Percentiles rank a stretch among this genome's conserved stretches.
phyloP scores from a whole-genome alignment of 2,329 filamentous ascomycete species.

The Harringtonia lauricola region DNA sequence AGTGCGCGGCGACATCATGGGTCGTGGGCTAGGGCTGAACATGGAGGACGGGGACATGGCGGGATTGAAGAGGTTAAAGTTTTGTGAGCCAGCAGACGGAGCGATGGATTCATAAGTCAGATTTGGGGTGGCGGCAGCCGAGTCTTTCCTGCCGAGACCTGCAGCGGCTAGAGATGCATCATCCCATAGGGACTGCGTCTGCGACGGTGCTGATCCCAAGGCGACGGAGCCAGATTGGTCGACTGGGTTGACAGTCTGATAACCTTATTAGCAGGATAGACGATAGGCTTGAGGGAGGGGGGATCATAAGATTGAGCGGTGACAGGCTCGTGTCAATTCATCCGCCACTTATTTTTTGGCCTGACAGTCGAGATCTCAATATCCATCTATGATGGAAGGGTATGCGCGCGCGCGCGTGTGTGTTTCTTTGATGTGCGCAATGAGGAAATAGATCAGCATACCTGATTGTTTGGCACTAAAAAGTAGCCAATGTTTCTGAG shows the following conservation, averaged over 20 bases:
- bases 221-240: slow-evolving; percentile 20
- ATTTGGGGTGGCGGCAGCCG: slow-evolving; percentile 12
- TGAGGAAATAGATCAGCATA: slow-evolving; percentile 10
- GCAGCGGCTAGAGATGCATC: slow-evolving; percentile 14
- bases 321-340: no score
- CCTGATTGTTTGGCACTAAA: slow-evolving; percentile 26
- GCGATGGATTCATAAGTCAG: slow-evolving; percentile 18
- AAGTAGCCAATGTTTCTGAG: slow-evolving; percentile 28
- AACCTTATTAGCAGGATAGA: slow-evolving; percentile 12
- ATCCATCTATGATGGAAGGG: no score
- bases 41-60: slow-evolving; percentile 13
- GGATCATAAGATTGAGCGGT: background rate
- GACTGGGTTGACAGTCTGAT: slow-evolving; percentile 21
- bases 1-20: slow-evolving; percentile 16
- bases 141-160: slow-evolving; percentile 11
- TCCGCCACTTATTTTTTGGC: no score
- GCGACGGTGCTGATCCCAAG: slow-evolving; percentile 14
- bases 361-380: no score
- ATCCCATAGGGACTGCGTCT: slow-evolving; percentile 21
- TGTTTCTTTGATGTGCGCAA: background rate
- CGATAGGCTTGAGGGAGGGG: background rate
- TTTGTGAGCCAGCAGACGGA: slow-evolving; percentile 12
- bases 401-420: background rate
- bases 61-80: slow-evolving; percentile 14
- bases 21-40: slow-evolving; percentile 15